Evolutionary conservation across 768 basidiomycete genomes (phyloP).

Genomic region (Mycena indigotica): DNA sequence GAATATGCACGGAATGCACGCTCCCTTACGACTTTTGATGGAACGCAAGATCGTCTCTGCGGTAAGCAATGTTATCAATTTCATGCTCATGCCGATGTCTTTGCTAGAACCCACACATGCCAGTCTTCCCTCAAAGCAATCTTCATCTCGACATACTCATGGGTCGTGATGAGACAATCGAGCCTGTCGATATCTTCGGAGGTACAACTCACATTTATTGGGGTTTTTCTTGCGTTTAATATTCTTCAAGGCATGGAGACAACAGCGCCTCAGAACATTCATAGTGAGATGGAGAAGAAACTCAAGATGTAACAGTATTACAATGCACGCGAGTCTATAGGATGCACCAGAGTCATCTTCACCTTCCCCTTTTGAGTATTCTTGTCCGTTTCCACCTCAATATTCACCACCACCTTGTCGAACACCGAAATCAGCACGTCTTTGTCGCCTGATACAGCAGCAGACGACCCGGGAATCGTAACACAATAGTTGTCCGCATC

Average conservation of each 20-base stretch:
- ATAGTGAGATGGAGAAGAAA: conserved; percentile 70
- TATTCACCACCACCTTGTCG: conserved; percentile 88
- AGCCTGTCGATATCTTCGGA: conserved; percentile 77
- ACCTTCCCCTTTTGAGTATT: conserved; percentile 91
- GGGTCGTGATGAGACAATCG: conserved; percentile 87
- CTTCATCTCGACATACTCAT: conserved; percentile 90
- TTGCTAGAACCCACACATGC: conserved; percentile 66
- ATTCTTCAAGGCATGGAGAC: conserved; percentile 70
- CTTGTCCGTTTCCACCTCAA: conserved; percentile 92
- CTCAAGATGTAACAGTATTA: conserved; percentile 44
- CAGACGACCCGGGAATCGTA: conserved; percentile 53
- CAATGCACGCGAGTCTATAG: conserved; percentile 56
- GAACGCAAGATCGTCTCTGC: conserved; percentile 83
- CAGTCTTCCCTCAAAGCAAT: conserved; percentile 69
- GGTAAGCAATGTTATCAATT: conserved; percentile 47
- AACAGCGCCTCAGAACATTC: conserved; percentile 54
- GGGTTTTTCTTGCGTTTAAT: no score
- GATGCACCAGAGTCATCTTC: conserved; percentile 75
- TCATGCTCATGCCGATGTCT: neutral
- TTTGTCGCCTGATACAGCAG: conserved; percentile 26
- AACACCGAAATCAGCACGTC: conserved; percentile 81
- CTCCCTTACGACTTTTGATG: conserved; percentile 90
- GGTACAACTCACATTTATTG: no score
- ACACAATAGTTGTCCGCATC: conserved; percentile 91
- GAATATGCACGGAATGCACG: conserved; percentile 82